phyloP scores from a whole-genome alignment of 176 grass and related monocot genomes.

The maize (Zea mays) region DNA sequence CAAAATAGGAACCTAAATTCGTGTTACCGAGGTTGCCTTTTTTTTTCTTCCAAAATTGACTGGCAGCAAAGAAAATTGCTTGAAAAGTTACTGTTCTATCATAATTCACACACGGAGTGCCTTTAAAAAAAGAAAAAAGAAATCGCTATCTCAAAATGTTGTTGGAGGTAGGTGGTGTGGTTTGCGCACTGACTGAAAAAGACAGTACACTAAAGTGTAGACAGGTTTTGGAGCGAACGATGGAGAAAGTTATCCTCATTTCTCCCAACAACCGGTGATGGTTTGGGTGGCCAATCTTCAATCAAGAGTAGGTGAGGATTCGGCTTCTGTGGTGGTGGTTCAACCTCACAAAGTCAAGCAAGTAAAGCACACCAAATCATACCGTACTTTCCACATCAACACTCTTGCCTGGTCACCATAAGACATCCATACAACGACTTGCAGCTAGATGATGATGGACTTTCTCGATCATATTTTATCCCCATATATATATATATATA shows the following conservation, averaged over 20 bases:
- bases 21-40: too few relatives aligned
- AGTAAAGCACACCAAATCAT: neutral
- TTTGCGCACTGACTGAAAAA: constrained; percentile 23
- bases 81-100: neutral
- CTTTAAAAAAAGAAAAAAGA: neutral
- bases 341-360: constrained; percentile 11
- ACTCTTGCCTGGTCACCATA: constrained; percentile 15
- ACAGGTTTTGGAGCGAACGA: neutral
- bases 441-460: neutral
- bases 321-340: neutral
- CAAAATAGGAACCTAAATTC: neutral
- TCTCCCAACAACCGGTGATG: constrained; percentile 23
- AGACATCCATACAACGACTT: neutral
- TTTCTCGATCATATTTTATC: neutral
- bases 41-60: too few relatives aligned
- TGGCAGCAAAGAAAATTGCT: neutral
- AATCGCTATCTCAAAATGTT: neutral
- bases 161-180: neutral
- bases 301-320: constrained; percentile 31
- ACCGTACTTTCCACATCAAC: neutral
- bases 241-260: neutral
- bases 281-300: neutral
- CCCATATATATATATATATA: neutral
- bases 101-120: neutral
- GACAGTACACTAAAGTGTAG: neutral